phyloP scores from a whole-genome alignment of 2,329 filamentous ascomycete genomes.

The Metarhizium brunneum region DNA sequence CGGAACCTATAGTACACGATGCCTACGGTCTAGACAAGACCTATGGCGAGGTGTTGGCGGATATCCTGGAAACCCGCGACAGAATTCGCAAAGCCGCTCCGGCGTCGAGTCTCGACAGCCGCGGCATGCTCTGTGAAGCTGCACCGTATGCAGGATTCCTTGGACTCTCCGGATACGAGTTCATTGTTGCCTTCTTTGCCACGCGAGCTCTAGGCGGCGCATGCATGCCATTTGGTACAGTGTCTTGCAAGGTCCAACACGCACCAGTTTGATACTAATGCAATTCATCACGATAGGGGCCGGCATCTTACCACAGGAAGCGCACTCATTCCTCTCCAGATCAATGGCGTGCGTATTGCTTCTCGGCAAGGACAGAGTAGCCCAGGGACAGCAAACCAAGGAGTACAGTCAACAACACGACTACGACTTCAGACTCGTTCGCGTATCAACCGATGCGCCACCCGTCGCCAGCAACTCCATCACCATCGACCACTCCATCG shows the following conservation, averaged over 20 bases:
- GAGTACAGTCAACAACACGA: not conserved
- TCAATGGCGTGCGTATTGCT: constrained; percentile 8
- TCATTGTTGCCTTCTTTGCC: constrained; percentile 15
- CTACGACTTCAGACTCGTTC: not conserved
- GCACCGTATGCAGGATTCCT: constrained; percentile 9
- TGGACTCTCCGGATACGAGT: constrained; percentile 13
- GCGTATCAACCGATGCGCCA: constrained; percentile 7
- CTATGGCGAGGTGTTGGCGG: constrained; percentile 11
- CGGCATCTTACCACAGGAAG: constrained; percentile 10
- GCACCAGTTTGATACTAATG: not conserved
- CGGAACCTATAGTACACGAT: constrained; percentile 8
- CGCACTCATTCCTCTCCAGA: constrained; percentile 6
- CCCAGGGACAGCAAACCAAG: constrained; percentile 1
- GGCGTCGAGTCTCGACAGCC: not conserved
- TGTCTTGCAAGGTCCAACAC: not conserved
- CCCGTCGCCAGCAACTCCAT: constrained; percentile 3
- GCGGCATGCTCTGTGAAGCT: constrained; percentile 4
- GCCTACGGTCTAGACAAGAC: constrained; percentile 12
- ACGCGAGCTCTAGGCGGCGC: constrained; percentile 12
- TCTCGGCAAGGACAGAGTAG: not conserved
- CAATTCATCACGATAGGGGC: not conserved
- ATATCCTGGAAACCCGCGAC: constrained; percentile 11
- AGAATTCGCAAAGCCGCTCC: constrained; percentile 5
- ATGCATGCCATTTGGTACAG: constrained; percentile 10
- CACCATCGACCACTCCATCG: constrained; percentile 5